Evolutionary conservation across 768 basidiomycete genomes (phyloP).

Genomic region (Paxillus involutus): DNA sequence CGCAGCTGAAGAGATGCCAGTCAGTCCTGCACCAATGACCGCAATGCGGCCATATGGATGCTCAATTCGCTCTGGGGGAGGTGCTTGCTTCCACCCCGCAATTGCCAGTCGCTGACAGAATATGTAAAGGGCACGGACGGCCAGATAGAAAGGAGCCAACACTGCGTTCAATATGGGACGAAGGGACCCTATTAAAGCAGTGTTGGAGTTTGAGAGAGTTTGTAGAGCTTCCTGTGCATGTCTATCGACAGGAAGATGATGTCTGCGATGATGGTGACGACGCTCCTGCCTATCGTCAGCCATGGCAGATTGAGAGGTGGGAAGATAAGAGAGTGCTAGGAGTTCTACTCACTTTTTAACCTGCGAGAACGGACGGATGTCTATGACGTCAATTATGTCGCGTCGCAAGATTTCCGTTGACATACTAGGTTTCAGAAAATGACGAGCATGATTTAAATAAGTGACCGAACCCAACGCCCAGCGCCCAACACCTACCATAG

Average conservation of each 20-base stretch:
- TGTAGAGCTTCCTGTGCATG: neutral
- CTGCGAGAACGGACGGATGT: neutral
- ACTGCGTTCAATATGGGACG: neutral
- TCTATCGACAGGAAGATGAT: neutral
- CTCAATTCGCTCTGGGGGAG: constrained; percentile 16
- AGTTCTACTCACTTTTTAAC: neutral
- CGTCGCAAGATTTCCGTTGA: too few species aligned
- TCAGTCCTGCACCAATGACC: constrained; percentile 50
- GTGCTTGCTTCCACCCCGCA: constrained; percentile 40
- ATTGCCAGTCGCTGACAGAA: constrained; percentile 37
- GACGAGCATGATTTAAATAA: too few species aligned
- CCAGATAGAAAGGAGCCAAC: constrained; percentile 9
- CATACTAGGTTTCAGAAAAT: too few species aligned
- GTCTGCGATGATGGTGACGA: neutral
- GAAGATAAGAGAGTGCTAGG: neutral
- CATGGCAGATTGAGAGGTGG: neutral
- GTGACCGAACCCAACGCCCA: too few species aligned
- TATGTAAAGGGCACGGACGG: constrained; percentile 33
- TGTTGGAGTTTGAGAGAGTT: too few species aligned
- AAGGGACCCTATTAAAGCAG: neutral
- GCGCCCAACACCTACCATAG: too few species aligned
- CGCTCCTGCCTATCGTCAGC: neutral
- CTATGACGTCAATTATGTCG: too few species aligned
- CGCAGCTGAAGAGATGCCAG: constrained; percentile 53
- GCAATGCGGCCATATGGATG: constrained; percentile 45